These are phyloP conservation scores for Lactuca saligna DNA, from an alignment of 129 eudicot genomes.

Conservation along the genomic window DNA sequence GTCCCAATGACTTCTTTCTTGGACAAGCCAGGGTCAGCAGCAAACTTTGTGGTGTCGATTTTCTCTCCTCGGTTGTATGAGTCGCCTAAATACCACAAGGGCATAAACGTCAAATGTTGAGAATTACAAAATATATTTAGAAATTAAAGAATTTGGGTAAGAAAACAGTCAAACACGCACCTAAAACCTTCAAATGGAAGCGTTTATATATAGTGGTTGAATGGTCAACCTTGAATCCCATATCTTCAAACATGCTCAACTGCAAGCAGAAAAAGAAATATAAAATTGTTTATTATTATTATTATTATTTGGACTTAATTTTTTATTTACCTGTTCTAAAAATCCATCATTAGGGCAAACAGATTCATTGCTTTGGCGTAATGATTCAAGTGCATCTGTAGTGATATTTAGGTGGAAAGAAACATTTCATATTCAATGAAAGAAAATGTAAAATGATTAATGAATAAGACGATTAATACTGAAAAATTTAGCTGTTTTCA, in stretches of 20 bases:
- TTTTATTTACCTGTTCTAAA: slow-evolving; percentile 71
- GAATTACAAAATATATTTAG: neutral
- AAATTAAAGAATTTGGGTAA: neutral
- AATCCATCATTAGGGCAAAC: slow-evolving; percentile 98
- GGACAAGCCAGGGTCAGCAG: slow-evolving; percentile 83
- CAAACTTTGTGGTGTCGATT: slow-evolving; percentile 79
- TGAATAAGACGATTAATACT: slow-evolving; percentile 7
- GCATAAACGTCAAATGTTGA: neutral
- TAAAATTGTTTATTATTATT: slow-evolving; percentile 4
- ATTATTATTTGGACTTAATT: slow-evolving; percentile 1
- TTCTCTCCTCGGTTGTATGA: slow-evolving; percentile 87
- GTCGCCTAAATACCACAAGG: slow-evolving; percentile 52
- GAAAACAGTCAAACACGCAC: slow-evolving; percentile 29
- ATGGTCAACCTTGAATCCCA: slow-evolving; percentile 95
- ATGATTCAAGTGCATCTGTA: slow-evolving; percentile 85
- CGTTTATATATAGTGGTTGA: slow-evolving; percentile 75
- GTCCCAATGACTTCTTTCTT: slow-evolving; percentile 42
- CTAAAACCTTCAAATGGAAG: slow-evolving; percentile 74
- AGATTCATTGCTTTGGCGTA: slow-evolving; percentile 68
- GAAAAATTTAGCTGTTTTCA: slow-evolving; percentile 19
- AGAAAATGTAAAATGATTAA: neutral
- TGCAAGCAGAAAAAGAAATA: slow-evolving; percentile 31
- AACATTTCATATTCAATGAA: slow-evolving; percentile 6
- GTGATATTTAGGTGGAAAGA: slow-evolving; percentile 4
- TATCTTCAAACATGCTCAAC: slow-evolving; percentile 96